Conservation (phyloP, 805 yeast genomes). For the Maudiozyma serrabonitensis region DNA sequence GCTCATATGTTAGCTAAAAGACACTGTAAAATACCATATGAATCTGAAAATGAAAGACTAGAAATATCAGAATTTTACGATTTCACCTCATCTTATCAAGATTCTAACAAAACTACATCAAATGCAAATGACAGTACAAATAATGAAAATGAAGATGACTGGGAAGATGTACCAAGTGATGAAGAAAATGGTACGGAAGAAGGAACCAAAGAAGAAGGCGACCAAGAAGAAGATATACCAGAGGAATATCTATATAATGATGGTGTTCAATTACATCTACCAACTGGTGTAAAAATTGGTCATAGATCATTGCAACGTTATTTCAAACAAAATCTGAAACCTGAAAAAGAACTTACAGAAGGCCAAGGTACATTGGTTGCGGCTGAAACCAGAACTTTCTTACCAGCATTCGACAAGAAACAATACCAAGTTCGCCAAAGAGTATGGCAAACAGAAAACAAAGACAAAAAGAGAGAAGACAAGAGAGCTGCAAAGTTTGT, state of each 20-base stretch:
- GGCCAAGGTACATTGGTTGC: conserved; percentile 83
- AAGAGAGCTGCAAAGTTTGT: conserved; percentile 64
- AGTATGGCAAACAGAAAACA: conserved; percentile 57
- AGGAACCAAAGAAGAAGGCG: not conserved
- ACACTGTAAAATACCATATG: conserved; percentile 87
- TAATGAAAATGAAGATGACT: conserved; percentile 25
- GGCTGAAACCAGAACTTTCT: conserved; percentile 58
- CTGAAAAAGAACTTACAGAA: conserved; percentile 50
- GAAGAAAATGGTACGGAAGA: conserved; percentile 14
- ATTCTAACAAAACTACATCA: conserved; percentile 4
- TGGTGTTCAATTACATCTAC: conserved; percentile 69
- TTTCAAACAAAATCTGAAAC: conserved; percentile 62
- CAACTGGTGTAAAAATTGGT: conserved; percentile 76
- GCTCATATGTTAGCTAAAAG: conserved; percentile 84
- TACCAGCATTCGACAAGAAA: conserved; percentile 34
- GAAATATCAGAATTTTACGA: conserved; percentile 91
- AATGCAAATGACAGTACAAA: conserved; percentile 1
- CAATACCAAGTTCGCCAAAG: conserved; percentile 43
- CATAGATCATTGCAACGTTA: conserved; percentile 77
- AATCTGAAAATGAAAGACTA: conserved; percentile 67
- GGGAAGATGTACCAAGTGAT: conserved; percentile 5
- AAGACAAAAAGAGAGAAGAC: conserved; percentile 40
- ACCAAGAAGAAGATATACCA: conserved; percentile 27
- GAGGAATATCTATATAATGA: conserved; percentile 40
- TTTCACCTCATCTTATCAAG: conserved; percentile 60